Evolutionary conservation across 129 eudicot genomes (phyloP), one percentile per base, ranked within the genome.

Genomic region (Flaveria brownii): DNA sequence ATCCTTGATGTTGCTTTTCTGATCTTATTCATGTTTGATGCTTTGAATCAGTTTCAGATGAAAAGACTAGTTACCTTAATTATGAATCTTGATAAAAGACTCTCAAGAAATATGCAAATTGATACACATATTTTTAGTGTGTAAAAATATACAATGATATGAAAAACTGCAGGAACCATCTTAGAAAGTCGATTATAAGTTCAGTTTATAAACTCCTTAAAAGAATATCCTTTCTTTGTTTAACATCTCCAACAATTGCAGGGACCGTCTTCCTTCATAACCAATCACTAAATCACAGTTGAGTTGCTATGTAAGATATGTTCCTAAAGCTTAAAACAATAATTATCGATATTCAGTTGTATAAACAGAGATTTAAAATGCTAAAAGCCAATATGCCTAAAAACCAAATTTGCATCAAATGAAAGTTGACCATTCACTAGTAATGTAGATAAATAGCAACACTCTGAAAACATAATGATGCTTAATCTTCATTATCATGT

Each of bases 401-500:
- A 50, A 50, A 15, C 16, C 63, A 68, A 54, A 54, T 43, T 20
- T 68, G 60, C 65, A 59, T 59, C 36, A 59, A 59, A 23, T 11
- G 65, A 59, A 59, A 59, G 1, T 22, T 22, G 25, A 59, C n/a
- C 65, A 59, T 59, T 6, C 51, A 30, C 56, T 61, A 55, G 26
- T 55, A 56, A 56, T 25, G 41, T 36, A 5, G 6, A 36, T 36
- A 36, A 0, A 36, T 36, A 36, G 41, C 7, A 56, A 70, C 51
- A 57, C 52, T n/a, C 52, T 49, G 15, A 64, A 47, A 36, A 22
- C 28, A 16, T 13, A 56, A 70, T 42, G 25, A 43, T 3, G 62
- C 60, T 79, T 74, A 85, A 79, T 67, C 77, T 76, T 85, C 77
- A 70, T 83, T 20, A 20, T 71, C 89, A 17, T 57, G 77, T 18